Evolutionary conservation across 192 early-diverging fungal genomes (phyloP).

Genomic region (Podila minutissima): DNA sequence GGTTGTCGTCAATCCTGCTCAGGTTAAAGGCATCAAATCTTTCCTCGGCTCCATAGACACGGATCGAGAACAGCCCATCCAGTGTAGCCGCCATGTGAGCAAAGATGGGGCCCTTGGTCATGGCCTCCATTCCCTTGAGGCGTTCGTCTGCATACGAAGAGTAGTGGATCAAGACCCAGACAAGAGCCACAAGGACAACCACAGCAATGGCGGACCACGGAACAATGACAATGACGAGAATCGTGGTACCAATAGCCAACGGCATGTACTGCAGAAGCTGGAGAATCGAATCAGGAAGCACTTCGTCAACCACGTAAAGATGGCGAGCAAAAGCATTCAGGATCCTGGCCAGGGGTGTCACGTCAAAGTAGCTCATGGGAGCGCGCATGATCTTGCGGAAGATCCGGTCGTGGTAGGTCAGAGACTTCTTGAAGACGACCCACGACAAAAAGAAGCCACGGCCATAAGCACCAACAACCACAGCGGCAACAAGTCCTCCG

Average conservation of each 20-base stretch:
- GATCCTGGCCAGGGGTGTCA: conserved; percentile 74
- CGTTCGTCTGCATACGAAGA: conserved; percentile 59
- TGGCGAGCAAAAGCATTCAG: conserved; percentile 69
- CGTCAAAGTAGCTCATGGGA: conserved; percentile 75
- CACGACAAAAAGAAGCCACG: conserved; percentile 65
- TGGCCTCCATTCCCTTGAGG: conserved; percentile 69
- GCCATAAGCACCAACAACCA: conserved; percentile 61
- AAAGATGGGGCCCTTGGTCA: conserved; percentile 77
- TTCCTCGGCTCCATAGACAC: conserved; percentile 67
- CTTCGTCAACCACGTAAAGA: conserved; percentile 52
- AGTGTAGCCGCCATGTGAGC: conserved; percentile 76
- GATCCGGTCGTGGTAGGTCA: conserved; percentile 63
- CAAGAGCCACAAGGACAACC: conserved; percentile 54
- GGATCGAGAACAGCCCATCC: conserved; percentile 75
- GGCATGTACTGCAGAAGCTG: conserved; percentile 52
- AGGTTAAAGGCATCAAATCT: conserved; percentile 69
- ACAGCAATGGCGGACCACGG: conserved; percentile 67
- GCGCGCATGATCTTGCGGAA: conserved; percentile 73
- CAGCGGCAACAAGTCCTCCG: conserved; percentile 59
- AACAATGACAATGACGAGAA: conserved; percentile 70
- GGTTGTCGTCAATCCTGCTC: conserved; percentile 71
- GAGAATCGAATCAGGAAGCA: conserved; percentile 47
- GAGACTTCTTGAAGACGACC: conserved; percentile 60
- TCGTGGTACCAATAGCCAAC: conserved; percentile 58
- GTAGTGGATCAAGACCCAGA: conserved; percentile 53